These are phyloP conservation scores for Hypomyces rosellus DNA, from an alignment of 2,329 filamentous ascomycete species.

Conservation along the genomic window DNA sequence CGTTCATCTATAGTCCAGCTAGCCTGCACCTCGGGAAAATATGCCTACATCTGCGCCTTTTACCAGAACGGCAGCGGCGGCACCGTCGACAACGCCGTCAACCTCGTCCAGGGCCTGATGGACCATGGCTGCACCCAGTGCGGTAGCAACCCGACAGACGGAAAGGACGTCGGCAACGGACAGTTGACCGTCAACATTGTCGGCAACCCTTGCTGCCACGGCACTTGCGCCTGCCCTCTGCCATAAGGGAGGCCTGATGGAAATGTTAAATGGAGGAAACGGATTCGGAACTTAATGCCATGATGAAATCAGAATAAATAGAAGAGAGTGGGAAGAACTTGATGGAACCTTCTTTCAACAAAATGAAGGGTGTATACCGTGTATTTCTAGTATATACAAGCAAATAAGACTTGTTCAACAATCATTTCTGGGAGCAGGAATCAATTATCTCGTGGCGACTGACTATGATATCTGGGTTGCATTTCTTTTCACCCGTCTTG, in stretches of 20 bases:
- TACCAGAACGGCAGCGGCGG: conserved; percentile 15
- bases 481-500: no score
- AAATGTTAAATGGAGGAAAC: background rate
- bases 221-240: conserved; percentile 11
- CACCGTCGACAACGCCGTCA: conserved; percentile 11
- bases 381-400: no score
- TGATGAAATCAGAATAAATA: no score
- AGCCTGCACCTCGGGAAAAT: conserved; percentile 13
- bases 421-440: no score
- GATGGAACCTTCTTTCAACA: no score
- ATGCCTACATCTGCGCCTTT: conserved; percentile 14
- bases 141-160: conserved; percentile 14
- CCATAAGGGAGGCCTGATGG: background rate
- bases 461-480: no score
- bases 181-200: conserved; percentile 16
- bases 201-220: conserved; percentile 12
- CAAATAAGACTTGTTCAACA: no score
- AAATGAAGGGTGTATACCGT: no score
- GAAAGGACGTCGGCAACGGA: conserved; percentile 15
- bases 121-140: conserved; percentile 14
- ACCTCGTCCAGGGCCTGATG: conserved; percentile 11
- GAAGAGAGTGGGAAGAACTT: no score
- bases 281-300: no score
- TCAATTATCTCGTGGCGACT: no score
- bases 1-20: conserved; percentile 10